Percentiles rank a stretch among this genome's conserved stretches.
These are phyloP conservation scores for Diaporthe aspalathi DNA, from an alignment of 2,329 filamentous ascomycete genomes.

Conservation along the genomic window DNA sequence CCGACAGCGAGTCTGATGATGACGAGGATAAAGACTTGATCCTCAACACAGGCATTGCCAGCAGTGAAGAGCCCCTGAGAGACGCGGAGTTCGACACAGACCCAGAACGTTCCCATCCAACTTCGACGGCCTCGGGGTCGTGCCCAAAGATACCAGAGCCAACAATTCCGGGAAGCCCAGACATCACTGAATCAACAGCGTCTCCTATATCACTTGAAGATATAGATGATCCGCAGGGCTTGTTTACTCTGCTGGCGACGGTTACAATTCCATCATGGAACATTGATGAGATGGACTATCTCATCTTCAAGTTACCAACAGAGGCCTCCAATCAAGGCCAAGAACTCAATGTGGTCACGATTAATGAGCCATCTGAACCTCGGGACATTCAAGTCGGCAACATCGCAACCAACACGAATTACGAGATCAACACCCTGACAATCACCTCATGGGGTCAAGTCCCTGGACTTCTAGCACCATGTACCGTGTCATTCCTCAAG, in stretches of 20 bases:
- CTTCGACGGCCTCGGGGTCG: neutral
- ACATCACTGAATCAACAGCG: fast-evolving
- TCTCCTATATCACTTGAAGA: neutral
- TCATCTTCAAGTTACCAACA: neutral
- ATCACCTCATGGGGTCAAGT: neutral
- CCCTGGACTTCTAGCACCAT: neutral
- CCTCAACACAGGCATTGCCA: neutral
- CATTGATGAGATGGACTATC: neutral
- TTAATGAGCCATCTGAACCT: neutral
- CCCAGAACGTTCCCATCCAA: neutral
- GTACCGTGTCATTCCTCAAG: neutral
- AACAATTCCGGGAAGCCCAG: too few species aligned
- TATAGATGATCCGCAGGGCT: neutral
- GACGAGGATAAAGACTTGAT: neutral
- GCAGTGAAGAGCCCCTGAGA: neutral
- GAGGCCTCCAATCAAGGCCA: neutral
- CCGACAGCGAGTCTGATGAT: neutral
- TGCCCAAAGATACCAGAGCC: neutral
- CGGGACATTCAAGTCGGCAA: neutral
- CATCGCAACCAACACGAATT: neutral
- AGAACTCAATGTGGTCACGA: neutral
- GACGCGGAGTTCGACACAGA: neutral
- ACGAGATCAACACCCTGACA: neutral
- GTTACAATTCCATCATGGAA: neutral
- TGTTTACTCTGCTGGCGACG: neutral